phyloP scores from a whole-genome alignment of 1,284 basidiomycete genomes.

The Heterobasidion annosum region DNA sequence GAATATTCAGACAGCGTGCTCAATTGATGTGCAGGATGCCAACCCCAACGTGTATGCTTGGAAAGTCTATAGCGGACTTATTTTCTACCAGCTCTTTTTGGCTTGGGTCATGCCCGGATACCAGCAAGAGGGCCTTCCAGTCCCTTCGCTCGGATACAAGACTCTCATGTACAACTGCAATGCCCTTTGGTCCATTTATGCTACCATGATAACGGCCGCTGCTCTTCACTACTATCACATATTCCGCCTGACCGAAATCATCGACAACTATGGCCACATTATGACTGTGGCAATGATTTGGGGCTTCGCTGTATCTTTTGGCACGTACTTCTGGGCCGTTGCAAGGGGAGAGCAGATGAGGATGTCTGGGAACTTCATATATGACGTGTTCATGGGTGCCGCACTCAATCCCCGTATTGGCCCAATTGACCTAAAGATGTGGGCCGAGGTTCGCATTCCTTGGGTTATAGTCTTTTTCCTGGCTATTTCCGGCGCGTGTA shows the following conservation, averaged over 20 bases:
- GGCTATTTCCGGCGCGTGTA: conserved; percentile 86
- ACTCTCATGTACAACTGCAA: conserved; percentile 97
- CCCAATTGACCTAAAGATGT: conserved; percentile 97
- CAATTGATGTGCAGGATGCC: conserved; percentile 59
- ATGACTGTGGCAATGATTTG: conserved; percentile 96
- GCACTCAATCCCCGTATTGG: conserved; percentile 91
- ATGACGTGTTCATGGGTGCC: conserved; percentile 97
- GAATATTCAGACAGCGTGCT: not conserved
- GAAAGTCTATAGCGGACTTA: conserved; percentile 85
- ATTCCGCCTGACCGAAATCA: conserved; percentile 91
- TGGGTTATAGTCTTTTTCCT: conserved; percentile 97
- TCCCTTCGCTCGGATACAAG: conserved; percentile 87
- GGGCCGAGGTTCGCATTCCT: conserved; percentile 95
- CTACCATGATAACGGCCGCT: conserved; percentile 73
- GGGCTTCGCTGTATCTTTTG: conserved; percentile 76
- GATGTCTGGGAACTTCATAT: conserved; percentile 91
- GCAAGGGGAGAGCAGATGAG: conserved; percentile 76
- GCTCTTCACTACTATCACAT: conserved; percentile 74
- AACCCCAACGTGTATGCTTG: conserved; percentile 85
- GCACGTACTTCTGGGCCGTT: conserved; percentile 74
- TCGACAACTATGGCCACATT: conserved; percentile 94
- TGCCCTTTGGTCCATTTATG: conserved; percentile 83
- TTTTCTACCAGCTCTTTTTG: conserved; percentile 84
- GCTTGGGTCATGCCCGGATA: conserved; percentile 91
- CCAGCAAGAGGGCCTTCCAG: conserved; percentile 88